A percentile compares a stretch with the other conserved stretches of the same genome.
Conservation (phyloP, 495 filamentous ascomycete species). For the Neurospora sp. region DNA sequence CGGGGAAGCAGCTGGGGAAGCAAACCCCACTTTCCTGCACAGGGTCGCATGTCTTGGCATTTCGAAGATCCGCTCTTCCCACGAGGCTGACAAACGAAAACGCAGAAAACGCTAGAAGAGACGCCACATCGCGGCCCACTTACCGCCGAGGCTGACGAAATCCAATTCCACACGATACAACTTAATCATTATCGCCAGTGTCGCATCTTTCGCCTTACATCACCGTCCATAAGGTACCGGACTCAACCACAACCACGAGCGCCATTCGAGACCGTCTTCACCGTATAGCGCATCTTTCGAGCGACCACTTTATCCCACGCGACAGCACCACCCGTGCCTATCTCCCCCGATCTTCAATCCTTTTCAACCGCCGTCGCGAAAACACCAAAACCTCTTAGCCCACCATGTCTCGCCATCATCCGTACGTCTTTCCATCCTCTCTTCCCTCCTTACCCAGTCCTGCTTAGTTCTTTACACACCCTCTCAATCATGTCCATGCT, state of each 20-base stretch:
- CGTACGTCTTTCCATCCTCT: conserved; percentile 13
- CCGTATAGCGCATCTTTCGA: background rate
- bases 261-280: background rate
- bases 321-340: background rate
- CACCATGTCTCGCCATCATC: conserved; percentile 30
- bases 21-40: background rate
- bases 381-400: background rate
- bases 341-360: background rate
- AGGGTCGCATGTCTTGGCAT: background rate
- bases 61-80: background rate
- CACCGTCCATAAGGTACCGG: background rate
- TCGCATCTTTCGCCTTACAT: background rate
- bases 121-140: background rate
- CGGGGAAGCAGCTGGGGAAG: background rate
- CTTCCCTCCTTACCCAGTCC: background rate
- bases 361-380: background rate
- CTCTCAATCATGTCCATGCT: background rate
- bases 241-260: background rate
- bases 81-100: background rate
- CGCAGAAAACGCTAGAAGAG: background rate
- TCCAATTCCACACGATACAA: background rate
- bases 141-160: background rate
- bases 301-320: background rate
- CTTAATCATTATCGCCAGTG: background rate
- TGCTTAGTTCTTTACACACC: background rate